Conservation (phyloP, 257 asterid genomes). For the Henckelia pumila region DNA sequence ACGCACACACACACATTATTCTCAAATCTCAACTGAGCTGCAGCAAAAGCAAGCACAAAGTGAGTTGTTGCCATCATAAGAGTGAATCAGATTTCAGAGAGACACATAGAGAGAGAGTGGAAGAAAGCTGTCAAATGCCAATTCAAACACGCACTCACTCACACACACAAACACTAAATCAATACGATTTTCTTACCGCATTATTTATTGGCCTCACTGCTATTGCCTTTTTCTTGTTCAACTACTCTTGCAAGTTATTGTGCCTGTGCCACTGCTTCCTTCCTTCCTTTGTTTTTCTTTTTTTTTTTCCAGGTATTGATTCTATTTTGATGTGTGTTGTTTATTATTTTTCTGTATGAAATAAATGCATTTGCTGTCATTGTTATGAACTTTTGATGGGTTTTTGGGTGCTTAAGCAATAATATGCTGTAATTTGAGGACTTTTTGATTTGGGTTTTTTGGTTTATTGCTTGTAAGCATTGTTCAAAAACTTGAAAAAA, state of each 20-base stretch:
- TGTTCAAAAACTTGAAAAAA: no score
- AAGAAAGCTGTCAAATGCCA: neutral
- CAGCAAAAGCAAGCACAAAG: no score
- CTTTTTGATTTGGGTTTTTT: conserved; percentile 4
- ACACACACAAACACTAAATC: neutral
- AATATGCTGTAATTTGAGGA: conserved; percentile 3
- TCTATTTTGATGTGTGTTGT: neutral
- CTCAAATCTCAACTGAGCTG: neutral
- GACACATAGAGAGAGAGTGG: neutral
- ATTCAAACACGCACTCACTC: neutral
- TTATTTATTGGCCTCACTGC: neutral
- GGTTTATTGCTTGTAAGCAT: conserved; percentile 23
- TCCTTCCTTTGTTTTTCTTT: no score
- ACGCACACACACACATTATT: neutral
- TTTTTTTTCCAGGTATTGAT: neutral
- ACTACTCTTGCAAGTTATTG: neutral
- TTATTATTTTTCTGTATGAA: neutral
- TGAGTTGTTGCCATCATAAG: neutral
- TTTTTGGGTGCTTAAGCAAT: conserved; percentile 16
- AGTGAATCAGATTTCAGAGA: neutral
- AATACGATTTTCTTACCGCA: neutral
- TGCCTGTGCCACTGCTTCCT: neutral
- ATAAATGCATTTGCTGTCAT: neutral
- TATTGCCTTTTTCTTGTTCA: neutral
- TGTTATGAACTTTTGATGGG: conserved; percentile 12